phyloP scores from a whole-genome alignment of 371 early-diverging fungal species.

The Cokeromyces recurvatus region DNA sequence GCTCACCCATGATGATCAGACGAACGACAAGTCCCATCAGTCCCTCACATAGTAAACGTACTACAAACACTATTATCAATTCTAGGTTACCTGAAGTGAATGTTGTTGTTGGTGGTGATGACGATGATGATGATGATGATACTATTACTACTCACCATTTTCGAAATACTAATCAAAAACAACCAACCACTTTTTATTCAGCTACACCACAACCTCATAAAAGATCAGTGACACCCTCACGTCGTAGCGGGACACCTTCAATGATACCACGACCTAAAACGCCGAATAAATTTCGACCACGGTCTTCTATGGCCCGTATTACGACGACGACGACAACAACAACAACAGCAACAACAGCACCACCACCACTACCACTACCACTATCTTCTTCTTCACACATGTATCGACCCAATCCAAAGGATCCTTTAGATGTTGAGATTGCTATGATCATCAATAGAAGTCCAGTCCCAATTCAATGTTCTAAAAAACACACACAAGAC shows the following conservation, averaged over 20 bases:
- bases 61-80: no score
- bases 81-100: no score
- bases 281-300: conserved; percentile 11
- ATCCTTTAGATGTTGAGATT: conserved; percentile 53
- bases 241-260: conserved; percentile 19
- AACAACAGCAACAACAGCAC: background rate
- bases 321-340: background rate
- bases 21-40: conserved; percentile 9
- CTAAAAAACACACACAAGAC: conserved; percentile 24
- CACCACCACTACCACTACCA: background rate
- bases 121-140: conserved; percentile 10
- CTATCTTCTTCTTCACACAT: conserved; percentile 19
- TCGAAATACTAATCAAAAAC: no score
- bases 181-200: no score
- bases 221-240: conserved; percentile 15
- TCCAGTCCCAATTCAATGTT: conserved; percentile 46
- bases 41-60: conserved; percentile 3
- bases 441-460: conserved; percentile 49
- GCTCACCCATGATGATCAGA: no score
- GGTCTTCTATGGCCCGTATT: conserved; percentile 29
- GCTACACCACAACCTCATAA: no score
- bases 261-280: conserved; percentile 33
- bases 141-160: conserved; percentile 8
- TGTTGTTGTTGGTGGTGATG: no score
- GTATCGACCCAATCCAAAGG: conserved; percentile 46